Evolutionary conservation across 2,329 filamentous ascomycete genomes (phyloP), one percentile per base, ranked within the genome.

Genomic region (Fusarium sp.): DNA sequence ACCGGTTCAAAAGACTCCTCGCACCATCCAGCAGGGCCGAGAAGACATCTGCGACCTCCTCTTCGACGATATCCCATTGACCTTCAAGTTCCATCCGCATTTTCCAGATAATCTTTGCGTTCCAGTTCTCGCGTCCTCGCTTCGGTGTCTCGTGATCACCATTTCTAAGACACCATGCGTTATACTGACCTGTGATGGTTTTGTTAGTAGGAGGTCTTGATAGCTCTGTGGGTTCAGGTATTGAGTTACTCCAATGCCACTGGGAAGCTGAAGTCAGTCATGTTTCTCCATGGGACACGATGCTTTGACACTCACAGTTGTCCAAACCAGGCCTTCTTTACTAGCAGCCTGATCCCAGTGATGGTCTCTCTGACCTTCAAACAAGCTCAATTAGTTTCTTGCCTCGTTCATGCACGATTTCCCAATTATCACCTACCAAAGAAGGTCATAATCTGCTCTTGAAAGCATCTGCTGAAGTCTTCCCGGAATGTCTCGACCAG

Each of bases 81-180:
- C 38, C 66, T 10, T 65, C 73, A 4, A 78, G 56, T 38, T 78
- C 77, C 52, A 66, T 69, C 8, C 71, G 71, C 77, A 78, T 77
- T 38, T 77, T 77, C 72, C 71, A 75, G 37, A 77, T 77, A 12
- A 79, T 73, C n/a, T 76, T 64, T 16, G 72, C 53, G 20, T 79
- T 79, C 77, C 77, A 79, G 38, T 79, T 71, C 16, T 73, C 55
- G n/a, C 23, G 55, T 1, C 21, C 58, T 2, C 63, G 64, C 4
- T 61, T 71, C 8, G 12, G 1, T 2, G 75, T 77, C 18, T 31
- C 8, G 41, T 79, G 71, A 15, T 74, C 42, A 3, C 77, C 77
- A 12, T 76, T 72, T 24, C 75, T 71, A 0, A 54, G 39, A 42
- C 77, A 78, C 77, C 75, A 78, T 4, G 75, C 74, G 18, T 77